These are phyloP conservation scores for Vanilla planifolia DNA, from an alignment of 106 monocot genomes.

Conservation along the genomic window DNA sequence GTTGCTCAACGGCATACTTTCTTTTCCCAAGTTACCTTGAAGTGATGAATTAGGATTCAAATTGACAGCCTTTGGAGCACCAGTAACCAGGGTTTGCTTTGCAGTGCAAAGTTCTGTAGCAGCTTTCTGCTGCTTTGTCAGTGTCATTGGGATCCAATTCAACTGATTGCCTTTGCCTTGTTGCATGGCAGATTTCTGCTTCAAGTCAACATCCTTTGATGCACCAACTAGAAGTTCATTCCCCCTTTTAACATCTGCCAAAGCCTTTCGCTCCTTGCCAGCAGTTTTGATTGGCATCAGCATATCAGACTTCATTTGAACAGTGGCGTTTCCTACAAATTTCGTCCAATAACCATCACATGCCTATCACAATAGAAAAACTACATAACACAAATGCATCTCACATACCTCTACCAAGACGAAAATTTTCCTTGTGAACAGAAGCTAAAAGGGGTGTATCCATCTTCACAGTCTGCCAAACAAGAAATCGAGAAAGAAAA, in stretches of 20 bases:
- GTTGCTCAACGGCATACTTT: neutral
- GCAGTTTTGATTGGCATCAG: neutral
- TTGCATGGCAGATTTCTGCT: slow-evolving; percentile 3
- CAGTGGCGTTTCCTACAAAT: slow-evolving; percentile 1
- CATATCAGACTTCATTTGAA: neutral
- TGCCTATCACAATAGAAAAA: no score
- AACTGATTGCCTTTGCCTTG: neutral
- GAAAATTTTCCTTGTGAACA: no score
- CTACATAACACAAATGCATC: no score
- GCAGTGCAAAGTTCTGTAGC: neutral
- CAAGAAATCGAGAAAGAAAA: no score
- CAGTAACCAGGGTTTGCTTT: neutral
- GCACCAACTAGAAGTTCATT: neutral
- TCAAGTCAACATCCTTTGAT: slow-evolving; percentile 3
- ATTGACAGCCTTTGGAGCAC: neutral
- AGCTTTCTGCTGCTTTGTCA: neutral
- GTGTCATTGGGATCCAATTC: neutral
- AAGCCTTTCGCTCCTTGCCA: slow-evolving; percentile 9
- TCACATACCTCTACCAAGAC: no score
- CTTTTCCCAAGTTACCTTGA: neutral
- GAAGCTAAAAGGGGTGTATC: no score
- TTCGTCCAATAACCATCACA: neutral
- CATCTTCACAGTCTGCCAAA: no score
- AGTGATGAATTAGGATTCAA: neutral
- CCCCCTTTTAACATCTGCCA: slow-evolving; percentile 2